Evolutionary conservation across 1,139 yeast genomes (phyloP), one percentile per base, ranked within the genome.

Genomic region (Blastobotrys ciferrii): DNA sequence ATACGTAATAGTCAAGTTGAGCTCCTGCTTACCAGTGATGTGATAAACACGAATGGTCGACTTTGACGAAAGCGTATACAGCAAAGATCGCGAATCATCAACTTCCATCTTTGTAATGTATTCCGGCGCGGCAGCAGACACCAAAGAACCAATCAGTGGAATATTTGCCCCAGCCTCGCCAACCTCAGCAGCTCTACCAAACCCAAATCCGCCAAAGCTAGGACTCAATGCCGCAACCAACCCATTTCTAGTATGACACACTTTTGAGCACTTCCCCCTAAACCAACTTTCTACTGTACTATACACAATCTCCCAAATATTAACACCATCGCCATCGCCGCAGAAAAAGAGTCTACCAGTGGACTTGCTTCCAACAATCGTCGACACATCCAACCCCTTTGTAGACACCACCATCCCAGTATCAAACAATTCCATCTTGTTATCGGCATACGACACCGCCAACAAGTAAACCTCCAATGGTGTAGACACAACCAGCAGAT

Each of bases 221-320:
- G 64, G 64, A 18, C 53, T 50, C 43, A 61, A 49, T 2, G 58
- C 56, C 2, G 62, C 50, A 7, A 55, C 49, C 20, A 60, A 30
- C 6, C 60, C 56, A 31, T 56, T 52, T 45, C 66, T 54, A 3
- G 73, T 68, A 42, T 64, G 74, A 63, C 96, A 87, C 30, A 84
- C 80, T 64, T 88, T 89, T 56, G 81, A 82, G 62, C 96, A 87
- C 59, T 82, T 84, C 61, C 87, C 85, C 54, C 84, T 81, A 62
- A 88, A 88, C 86, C 96, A 92, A 45, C 88, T 84, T 42, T 91
- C 92, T 32, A 85, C 80, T 55, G 83, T 85, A n/a, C 91, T 79
- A 63, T 94, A 94, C 52, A 81, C 83, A 50, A 92, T 73, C 62
- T 88, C 89, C 96, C 97, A 92, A 43, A 94, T 75, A 58, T 91